A percentile compares a stretch with the other conserved stretches of the same genome.
phyloP scores from a whole-genome alignment of 495 filamentous ascomycete species.

The Aspergillus carlsbadensis region DNA sequence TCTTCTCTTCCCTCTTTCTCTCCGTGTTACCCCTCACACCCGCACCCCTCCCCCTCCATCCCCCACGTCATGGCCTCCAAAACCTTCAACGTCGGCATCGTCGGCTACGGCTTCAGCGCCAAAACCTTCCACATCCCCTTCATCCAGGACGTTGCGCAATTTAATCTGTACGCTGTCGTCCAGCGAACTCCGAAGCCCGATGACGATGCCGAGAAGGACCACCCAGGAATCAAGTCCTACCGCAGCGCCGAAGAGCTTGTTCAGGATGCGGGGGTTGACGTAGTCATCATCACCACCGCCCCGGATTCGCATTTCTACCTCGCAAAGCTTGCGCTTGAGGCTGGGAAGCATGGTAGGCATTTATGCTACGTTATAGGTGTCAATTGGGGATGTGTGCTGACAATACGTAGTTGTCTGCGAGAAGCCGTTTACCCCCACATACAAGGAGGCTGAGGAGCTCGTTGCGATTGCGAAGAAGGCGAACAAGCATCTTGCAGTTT shows the following conservation, averaged over 20 bases:
- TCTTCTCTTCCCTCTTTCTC: not conserved
- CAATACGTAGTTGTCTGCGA: slow-evolving; percentile 64
- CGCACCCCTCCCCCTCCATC: not conserved
- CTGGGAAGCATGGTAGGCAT: slow-evolving; percentile 66
- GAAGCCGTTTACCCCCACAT: slow-evolving; percentile 82
- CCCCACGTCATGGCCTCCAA: slow-evolving; percentile 44
- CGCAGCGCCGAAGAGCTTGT: slow-evolving; percentile 61
- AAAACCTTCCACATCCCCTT: slow-evolving; percentile 92
- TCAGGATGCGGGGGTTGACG: slow-evolving; percentile 61
- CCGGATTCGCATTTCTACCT: slow-evolving; percentile 74
- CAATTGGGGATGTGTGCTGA: not conserved
- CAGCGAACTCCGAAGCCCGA: slow-evolving; percentile 70
- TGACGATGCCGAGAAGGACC: slow-evolving; percentile 64
- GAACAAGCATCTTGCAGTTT: slow-evolving; percentile 69
- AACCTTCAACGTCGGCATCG: slow-evolving; percentile 56
- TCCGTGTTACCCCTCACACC: slow-evolving; percentile 11
- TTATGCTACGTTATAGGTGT: not conserved
- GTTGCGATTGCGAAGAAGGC: slow-evolving; percentile 61
- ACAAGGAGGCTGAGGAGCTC: slow-evolving; percentile 68
- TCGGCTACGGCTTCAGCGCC: slow-evolving; percentile 77
- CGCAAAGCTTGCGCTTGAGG: slow-evolving; percentile 63
- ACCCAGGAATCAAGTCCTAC: slow-evolving; percentile 64
- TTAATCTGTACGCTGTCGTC: slow-evolving; percentile 74
- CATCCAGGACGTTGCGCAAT: slow-evolving; percentile 60
- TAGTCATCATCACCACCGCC: slow-evolving; percentile 73